Evolutionary conservation across 768 basidiomycete genomes (phyloP), one percentile per base, ranked within the genome.

Genomic region (Nevesoporus exiguus): DNA sequence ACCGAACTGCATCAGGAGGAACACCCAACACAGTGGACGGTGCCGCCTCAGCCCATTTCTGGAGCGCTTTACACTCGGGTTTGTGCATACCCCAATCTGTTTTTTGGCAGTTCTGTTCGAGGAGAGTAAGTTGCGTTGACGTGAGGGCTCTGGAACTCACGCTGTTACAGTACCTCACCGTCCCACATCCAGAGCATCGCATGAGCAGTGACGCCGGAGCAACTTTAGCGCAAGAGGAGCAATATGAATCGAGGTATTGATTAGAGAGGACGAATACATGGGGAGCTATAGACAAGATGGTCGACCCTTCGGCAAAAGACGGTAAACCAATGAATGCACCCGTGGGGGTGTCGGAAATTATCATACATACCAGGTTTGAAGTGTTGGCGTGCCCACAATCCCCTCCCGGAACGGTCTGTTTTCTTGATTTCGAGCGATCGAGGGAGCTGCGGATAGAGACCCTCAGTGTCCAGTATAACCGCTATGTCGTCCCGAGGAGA

Each of bases 1-100:
- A 88, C 47, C 95, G 73, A 10, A 96, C 77, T 1, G 88, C 89
- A 54, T 96, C 93, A 30, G 78, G 84, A 0, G 93, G 91, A 17
- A 86, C 62, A 5, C 77, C 56, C 5, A 77, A 56, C 10, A 77
- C 75, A 13, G 69, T 54, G 3, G 79, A 80, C 2, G 80, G 78
- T 6, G 81, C 81, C 15, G 73, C 61, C 27, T 75, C 66, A 1
- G 73, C 74, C 87, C 85, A 86, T 49, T 70, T 72, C 51, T 77
- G 77, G 9, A 95, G 71, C 0, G 90, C 85, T 6, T 57, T 53
- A 63, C 96, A 98, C 76, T 98, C 95, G 1, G 70, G 67, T 68
- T 86, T 90, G 69, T 97, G 95, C 3, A 79, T 33, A 0, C 63
- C 21, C 93, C 92, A 93, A 60, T 91, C 92, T 27, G 68, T 65